Percentiles rank a stretch among this genome's conserved stretches.
Evolutionary conservation across 2,329 filamentous ascomycete species (phyloP).

Genomic region (Claviceps capensis): DNA sequence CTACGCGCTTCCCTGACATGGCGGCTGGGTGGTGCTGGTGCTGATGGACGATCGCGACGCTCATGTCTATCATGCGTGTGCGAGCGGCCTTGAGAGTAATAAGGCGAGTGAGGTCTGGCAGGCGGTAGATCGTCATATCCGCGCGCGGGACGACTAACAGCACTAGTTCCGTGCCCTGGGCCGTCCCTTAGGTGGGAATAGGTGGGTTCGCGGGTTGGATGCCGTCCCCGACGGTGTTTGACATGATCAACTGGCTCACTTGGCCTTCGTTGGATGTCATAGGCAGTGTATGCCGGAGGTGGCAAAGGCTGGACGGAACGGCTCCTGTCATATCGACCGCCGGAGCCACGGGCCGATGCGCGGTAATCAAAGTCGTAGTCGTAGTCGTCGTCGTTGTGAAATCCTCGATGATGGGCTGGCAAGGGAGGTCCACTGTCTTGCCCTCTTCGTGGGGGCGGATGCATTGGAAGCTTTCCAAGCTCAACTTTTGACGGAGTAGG

Average conservation of each 20-base stretch:
- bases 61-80: neutral
- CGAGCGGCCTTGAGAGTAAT: neutral
- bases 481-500: neutral
- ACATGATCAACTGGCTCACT: neutral
- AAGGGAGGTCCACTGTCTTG: slow-evolving; percentile 1
- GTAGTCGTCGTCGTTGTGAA: neutral
- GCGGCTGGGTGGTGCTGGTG: neutral
- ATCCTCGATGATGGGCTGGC: neutral
- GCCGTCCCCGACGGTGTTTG: neutral
- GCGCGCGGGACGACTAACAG: neutral
- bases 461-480: neutral
- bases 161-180: neutral
- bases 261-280: neutral
- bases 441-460: neutral
- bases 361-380: neutral
- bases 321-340: neutral
- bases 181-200: neutral
- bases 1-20: neutral
- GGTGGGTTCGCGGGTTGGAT: neutral
- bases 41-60: neutral
- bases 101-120: slow-evolving; percentile 2
- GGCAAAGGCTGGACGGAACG: neutral
- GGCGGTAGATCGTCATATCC: neutral
- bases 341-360: neutral
- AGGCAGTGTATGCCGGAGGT: neutral